Percentiles rank a stretch among this genome's conserved stretches.
Conservation (phyloP, 768 basidiomycete genomes). For the Chlorophyllum brunneum region DNA sequence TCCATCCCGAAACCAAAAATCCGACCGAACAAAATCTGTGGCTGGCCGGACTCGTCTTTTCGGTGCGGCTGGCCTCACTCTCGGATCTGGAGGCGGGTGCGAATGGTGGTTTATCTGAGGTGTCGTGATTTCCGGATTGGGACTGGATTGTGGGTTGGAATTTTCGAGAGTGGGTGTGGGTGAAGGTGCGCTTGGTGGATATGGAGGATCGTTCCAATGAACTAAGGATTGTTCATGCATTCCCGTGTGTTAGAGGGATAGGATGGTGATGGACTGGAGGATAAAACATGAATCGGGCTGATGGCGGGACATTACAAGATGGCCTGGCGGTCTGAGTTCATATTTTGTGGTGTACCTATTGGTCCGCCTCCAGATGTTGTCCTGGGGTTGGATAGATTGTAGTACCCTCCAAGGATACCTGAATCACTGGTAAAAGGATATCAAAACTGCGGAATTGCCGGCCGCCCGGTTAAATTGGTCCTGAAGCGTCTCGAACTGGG, state of each 20-base stretch:
- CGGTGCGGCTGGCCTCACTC: neutral
- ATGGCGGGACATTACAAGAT: neutral
- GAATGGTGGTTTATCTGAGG: neutral
- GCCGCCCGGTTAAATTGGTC: too few species aligned
- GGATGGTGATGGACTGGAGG: neutral
- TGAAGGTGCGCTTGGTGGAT: neutral
- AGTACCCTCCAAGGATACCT: too few species aligned
- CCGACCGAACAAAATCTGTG: constrained; percentile 38
- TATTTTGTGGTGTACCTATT: too few species aligned
- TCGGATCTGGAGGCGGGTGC: neutral
- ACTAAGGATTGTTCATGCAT: constrained; percentile 2
- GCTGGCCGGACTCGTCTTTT: neutral
- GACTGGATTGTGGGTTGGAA: too few species aligned
- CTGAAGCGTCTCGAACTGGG: too few species aligned
- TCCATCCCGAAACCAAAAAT: constrained; percentile 74
- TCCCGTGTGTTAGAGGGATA: neutral
- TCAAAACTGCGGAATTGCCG: too few species aligned
- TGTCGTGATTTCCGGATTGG: neutral
- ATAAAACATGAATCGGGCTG: neutral
- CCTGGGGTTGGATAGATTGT: too few species aligned
- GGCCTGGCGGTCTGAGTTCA: neutral
- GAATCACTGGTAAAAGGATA: too few species aligned
- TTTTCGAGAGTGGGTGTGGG: neutral
- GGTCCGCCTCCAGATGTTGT: too few species aligned
- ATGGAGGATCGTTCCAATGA: neutral